Conservation (phyloP, 306 rosid genomes). For the Fagus crenata region DNA sequence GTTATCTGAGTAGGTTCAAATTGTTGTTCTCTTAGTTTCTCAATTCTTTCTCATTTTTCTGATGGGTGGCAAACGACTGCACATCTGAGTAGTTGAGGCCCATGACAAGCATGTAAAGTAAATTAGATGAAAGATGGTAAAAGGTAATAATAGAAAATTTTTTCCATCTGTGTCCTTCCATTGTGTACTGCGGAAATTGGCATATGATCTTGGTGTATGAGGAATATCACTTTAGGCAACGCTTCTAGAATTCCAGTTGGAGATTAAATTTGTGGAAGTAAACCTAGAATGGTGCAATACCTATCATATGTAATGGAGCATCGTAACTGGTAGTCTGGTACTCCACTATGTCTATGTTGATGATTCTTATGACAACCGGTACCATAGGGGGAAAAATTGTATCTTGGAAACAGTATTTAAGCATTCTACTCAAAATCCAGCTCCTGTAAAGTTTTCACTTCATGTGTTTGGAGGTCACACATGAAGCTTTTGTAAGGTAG, state of each 20-base stretch:
- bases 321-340: background rate
- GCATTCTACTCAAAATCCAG: no score
- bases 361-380: background rate
- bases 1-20: constrained; percentile 50
- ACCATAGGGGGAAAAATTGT: background rate
- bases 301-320: background rate
- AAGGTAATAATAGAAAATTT: constrained; percentile 40
- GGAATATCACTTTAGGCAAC: background rate
- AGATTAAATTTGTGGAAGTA: background rate
- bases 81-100: constrained; percentile 27
- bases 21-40: constrained; percentile 25
- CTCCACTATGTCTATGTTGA: background rate
- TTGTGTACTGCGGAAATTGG: background rate
- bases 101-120: constrained; percentile 52
- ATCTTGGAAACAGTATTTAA: no score
- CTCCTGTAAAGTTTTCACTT: no score
- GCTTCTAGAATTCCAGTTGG: background rate
- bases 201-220: background rate
- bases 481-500: no score
- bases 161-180: constrained; percentile 2
- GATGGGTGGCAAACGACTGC: constrained; percentile 33
- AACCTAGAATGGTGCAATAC: background rate
- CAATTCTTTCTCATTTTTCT: constrained; percentile 41
- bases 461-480: no score
- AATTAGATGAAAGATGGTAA: constrained; percentile 40